Percentiles rank a stretch among this genome's conserved stretches.
Evolutionary conservation across 2,329 filamentous ascomycete genomes (phyloP).

Genomic region (Fusarium vanettenii): DNA sequence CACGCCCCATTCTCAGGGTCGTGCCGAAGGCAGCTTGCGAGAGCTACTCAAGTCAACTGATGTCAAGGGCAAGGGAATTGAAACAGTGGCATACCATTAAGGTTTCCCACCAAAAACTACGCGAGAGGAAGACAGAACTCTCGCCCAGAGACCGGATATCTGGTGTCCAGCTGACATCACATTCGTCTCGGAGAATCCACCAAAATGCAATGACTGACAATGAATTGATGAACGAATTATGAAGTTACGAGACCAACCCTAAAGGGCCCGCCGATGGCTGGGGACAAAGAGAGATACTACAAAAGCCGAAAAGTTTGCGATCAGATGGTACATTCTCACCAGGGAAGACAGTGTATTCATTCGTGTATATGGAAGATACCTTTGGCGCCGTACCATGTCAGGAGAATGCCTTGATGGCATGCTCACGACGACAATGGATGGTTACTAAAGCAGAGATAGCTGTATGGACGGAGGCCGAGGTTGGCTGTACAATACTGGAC

Average conservation of each 20-base stretch:
- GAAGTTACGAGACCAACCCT: constrained; percentile 36
- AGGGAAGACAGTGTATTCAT: not conserved
- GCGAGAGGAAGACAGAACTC: constrained; percentile 45
- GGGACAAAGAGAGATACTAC: not conserved
- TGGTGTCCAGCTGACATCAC: not conserved
- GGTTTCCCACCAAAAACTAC: not conserved
- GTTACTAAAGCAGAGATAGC: not conserved
- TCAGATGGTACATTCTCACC: constrained; percentile 12
- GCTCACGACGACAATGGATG: not conserved
- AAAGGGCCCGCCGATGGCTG: not conserved
- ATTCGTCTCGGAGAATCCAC: not conserved
- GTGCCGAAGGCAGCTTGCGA: constrained; percentile 68
- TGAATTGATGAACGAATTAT: constrained; percentile 35
- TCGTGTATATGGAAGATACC: not conserved
- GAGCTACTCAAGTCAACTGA: constrained; percentile 59
- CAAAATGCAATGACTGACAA: constrained; percentile 29
- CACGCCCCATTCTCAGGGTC: constrained; percentile 49
- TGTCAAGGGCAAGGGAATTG: constrained; percentile 50
- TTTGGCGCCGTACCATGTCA: not conserved
- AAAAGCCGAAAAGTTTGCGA: constrained; percentile 23
- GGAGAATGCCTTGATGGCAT: not conserved
- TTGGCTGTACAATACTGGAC: constrained; percentile 1
- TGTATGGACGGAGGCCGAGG: not conserved
- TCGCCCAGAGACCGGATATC: constrained; percentile 12
- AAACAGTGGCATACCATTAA: constrained; percentile 29